phyloP scores from a whole-genome alignment of 2,329 filamentous ascomycete genomes.

The Aspergillus fijiensis region DNA sequence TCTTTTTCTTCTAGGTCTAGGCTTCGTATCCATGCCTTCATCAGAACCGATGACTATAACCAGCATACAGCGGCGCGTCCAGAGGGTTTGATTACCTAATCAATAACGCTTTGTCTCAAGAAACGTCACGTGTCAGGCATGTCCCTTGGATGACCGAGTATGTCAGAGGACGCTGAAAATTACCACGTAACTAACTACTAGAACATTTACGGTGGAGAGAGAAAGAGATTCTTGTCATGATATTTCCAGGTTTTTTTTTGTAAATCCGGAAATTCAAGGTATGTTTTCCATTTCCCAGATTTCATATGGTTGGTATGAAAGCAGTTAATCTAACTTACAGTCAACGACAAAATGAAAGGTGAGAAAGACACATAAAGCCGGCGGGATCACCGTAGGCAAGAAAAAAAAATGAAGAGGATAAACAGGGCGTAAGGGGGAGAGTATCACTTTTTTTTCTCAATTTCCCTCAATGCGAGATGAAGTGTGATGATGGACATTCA shows the following conservation, averaged over 20 bases:
- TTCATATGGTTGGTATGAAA: slow-evolving; percentile 8
- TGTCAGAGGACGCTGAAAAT: too few relatives aligned
- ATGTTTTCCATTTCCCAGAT: slow-evolving; percentile 4
- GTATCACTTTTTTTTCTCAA: slow-evolving; percentile 22
- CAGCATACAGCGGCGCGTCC: too few relatives aligned
- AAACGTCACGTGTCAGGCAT: too few relatives aligned
- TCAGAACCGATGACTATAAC: too few relatives aligned
- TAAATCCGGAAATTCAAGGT: background rate
- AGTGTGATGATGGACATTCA: slow-evolving; percentile 11
- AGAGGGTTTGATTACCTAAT: too few relatives aligned
- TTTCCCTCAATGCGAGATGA: slow-evolving; percentile 10
- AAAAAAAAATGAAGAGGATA: slow-evolving; percentile 1
- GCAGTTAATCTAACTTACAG: slow-evolving; percentile 17
- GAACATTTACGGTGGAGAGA: background rate
- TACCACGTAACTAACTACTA: too few relatives aligned
- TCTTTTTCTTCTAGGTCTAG: too few relatives aligned
- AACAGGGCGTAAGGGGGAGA: slow-evolving; percentile 13
- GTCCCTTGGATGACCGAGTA: too few relatives aligned
- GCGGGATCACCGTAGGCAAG: slow-evolving; percentile 3
- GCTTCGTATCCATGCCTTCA: too few relatives aligned
- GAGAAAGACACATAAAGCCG: slow-evolving; percentile 8
- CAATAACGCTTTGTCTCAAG: too few relatives aligned
- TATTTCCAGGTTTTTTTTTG: slow-evolving; percentile 8
- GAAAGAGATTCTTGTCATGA: slow-evolving; percentile 1
- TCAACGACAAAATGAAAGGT: slow-evolving; percentile 7